Base-by-base conservation (phyloP, 208 protist genomes). In the Hexamita inflata region DNA sequence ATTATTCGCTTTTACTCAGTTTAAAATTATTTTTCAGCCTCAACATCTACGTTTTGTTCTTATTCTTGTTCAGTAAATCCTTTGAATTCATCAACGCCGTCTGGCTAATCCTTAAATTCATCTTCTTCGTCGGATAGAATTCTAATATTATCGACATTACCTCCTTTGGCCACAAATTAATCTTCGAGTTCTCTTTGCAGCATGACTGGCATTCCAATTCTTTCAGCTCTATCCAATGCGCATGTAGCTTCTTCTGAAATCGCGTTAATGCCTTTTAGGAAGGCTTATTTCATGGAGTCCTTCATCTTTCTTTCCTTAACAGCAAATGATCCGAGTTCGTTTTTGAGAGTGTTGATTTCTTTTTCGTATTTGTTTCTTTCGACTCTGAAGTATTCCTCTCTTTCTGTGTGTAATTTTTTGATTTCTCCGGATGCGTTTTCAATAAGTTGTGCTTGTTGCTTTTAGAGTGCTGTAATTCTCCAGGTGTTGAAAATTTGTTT, bases 261-360 rank as follows among this genome's bases (percentile, higher is more conserved):
- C n/a, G 64, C 64, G 35, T 49, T 70, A 19, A 70, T 70, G 30
- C 64, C 64, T 45, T 38, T n/a, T 15, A 70, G n/a, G n/a, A 70
- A 70, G 32, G 64, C 64, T 7, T 70, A 34, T 38, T 70, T 70
- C 64, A 70, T 70, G 9, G 26, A 4, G 64, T 70, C 64, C 64
- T 70, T 70, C 28, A 70, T 30, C 26, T 38, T 38, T 4, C 38
- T 13, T 34, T 70, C 64, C 40, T 70, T 70, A 15, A 70, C 38
- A 15, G 38, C 28, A n/a, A 42, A 70, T 24, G 26, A 15, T 19
- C 9, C 7, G 9, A n/a, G 9, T 38, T 70, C 64, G 4, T n/a
- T 38, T 15, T 70, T n/a, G 4, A 70, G 38, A 2, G n/a, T 35
- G 4, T 70, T 34, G n/a, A 70, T 70, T n/a, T 70, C 32, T 24